A percentile compares a stretch with the other conserved stretches of the same genome.
phyloP scores from a whole-genome alignment of 1,284 basidiomycete genomes.

The Phellinidium pouzarii region DNA sequence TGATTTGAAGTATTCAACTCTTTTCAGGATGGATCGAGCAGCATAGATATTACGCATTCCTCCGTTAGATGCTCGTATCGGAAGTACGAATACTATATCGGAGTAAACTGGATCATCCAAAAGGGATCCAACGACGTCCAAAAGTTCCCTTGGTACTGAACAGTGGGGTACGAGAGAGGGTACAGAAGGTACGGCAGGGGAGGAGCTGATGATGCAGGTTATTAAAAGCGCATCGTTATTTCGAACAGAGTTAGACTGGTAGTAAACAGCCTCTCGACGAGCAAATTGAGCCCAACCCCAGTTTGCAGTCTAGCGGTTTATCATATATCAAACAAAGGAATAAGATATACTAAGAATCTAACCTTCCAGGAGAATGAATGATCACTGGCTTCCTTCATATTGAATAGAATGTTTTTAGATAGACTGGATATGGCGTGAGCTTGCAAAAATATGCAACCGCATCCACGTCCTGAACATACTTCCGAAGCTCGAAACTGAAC shows the following conservation, averaged over 20 bases:
- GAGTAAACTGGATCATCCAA: conserved; percentile 79
- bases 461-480: conserved; percentile 32
- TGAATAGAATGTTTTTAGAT: conserved; percentile 46
- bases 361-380: conserved; percentile 81
- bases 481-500: conserved; percentile 79
- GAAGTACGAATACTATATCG: conserved; percentile 74
- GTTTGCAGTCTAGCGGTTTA: conserved; percentile 58
- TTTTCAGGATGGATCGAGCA: conserved; percentile 56
- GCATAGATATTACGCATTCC: conserved; percentile 53
- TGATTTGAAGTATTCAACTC: conserved; percentile 71
- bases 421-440: conserved; percentile 30
- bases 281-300: conserved; percentile 87
- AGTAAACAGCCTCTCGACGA: conserved; percentile 67
- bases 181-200: conserved; percentile 47
- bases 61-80: conserved; percentile 33
- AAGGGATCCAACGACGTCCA: conserved; percentile 66
- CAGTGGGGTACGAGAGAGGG: conserved; percentile 41
- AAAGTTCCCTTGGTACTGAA: conserved; percentile 52
- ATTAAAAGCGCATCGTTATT: conserved; percentile 65
- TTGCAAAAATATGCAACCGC: conserved; percentile 10
- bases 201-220: conserved; percentile 71
- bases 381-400: conserved; percentile 74
- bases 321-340: conserved; percentile 12
- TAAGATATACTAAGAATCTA: background rate
- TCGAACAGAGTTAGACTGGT: conserved; percentile 48